A percentile compares a stretch with the other conserved stretches of the same genome.
phyloP scores from a whole-genome alignment of 2,329 filamentous ascomycete genomes.

The Chrysosporium keratinophilum region DNA sequence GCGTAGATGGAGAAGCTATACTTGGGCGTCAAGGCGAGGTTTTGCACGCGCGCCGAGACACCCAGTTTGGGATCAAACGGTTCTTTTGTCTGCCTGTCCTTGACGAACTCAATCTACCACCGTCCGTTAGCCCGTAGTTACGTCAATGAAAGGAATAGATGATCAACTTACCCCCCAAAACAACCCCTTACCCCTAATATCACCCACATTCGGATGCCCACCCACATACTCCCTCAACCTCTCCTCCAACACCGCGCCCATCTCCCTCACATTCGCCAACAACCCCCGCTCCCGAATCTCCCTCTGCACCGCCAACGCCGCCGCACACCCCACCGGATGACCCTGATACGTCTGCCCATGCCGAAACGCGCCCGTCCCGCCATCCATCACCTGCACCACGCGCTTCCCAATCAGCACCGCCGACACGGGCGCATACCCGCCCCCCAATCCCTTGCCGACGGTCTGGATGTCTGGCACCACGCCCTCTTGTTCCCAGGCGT shows the following conservation, averaged over 20 bases:
- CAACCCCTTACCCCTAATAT: conserved; percentile 49
- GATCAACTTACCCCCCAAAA: conserved; percentile 47
- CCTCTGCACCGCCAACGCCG: conserved; percentile 50
- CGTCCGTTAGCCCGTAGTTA: not conserved
- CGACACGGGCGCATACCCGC: conserved; percentile 47
- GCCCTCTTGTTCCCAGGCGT: conserved; percentile 51
- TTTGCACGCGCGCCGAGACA: conserved; percentile 43
- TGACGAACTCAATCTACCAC: conserved; percentile 46
- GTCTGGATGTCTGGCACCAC: conserved; percentile 51
- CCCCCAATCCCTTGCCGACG: conserved; percentile 50
- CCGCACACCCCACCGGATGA: conserved; percentile 47
- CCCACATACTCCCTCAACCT: conserved; percentile 38
- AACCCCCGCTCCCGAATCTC: conserved; percentile 50
- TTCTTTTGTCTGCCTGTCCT: conserved; percentile 44
- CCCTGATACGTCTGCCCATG: conserved; percentile 55
- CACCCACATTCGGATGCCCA: conserved; percentile 43
- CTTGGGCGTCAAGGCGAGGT: conserved; percentile 37
- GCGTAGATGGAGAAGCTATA: conserved; percentile 53
- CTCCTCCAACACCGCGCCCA: conserved; percentile 40
- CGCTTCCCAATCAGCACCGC: conserved; percentile 44
- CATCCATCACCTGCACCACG: conserved; percentile 40
- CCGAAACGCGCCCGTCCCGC: conserved; percentile 42
- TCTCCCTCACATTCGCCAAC: conserved; percentile 46
- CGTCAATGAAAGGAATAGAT: not conserved
- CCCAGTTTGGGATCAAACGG: conserved; percentile 40